Base-by-base conservation (phyloP, 2,329 filamentous ascomycete genomes). In the Hortaea sp. region DNA sequence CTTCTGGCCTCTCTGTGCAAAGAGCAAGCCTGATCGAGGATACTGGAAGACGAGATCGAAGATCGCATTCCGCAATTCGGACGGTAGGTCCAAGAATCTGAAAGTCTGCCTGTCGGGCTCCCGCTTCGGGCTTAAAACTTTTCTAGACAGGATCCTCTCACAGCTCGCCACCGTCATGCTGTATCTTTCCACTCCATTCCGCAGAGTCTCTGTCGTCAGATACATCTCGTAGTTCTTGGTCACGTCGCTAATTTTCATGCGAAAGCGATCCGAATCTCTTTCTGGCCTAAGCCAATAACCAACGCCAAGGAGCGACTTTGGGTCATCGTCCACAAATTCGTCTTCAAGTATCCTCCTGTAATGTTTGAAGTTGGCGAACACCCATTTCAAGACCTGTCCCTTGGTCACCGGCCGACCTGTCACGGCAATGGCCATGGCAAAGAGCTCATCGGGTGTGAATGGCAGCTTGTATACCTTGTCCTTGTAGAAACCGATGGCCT, bases 31-130 rank as follows among this genome's bases (percentile, higher is more conserved):
- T 10, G 20, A 13, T 9, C 13, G 12, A 20, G 42, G 35, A 28
- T 28, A 39, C 32, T 13, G 29, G 35, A 49, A 49, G 10, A 39
- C 11, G 5, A 43, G 34, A 41, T 49, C 47, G 12, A 40, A 47
- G 41, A 49, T 49, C 3, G 10, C n/a, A 28, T 49, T 46, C 12
- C 44, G 39, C 6, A 49, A 30, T 41, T 49, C 47, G 20, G 40
- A 32, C 10, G 47, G 47, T 9, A 49, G 35, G 7, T 42, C 13
- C 12, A 48, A 39, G 43, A 45, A 42, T 7, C 28, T 10, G 31
- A 35, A 45, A 28, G 32, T 34, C 38, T 39, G 2, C 38, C 11
- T 39, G 7, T 39, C 13, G 20, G 20, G 20, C 20, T 4, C 20
- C 20, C 4, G 20, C 20, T 20, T 20, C 20, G 20, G 4, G 20